phyloP scores from a whole-genome alignment of 306 rosid species.

The Cicer pinnatifidum region DNA sequence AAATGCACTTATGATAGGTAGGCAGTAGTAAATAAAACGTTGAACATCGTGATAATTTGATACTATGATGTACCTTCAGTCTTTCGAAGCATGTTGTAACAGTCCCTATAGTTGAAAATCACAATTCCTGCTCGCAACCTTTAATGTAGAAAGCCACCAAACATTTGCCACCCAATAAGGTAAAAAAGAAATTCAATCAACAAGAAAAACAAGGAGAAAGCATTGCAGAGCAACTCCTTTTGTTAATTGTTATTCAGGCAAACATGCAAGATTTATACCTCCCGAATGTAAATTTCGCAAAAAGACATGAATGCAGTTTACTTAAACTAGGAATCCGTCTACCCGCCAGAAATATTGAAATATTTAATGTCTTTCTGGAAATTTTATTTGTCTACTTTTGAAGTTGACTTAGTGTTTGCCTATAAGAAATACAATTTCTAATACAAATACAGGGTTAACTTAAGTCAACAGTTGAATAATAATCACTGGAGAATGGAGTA shows the following conservation, averaged over 20 bases:
- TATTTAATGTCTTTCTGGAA: neutral
- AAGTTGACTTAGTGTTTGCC: slow-evolving; percentile 20
- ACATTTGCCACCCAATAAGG: slow-evolving; percentile 25
- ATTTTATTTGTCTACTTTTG: neutral
- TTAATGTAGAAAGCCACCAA: slow-evolving; percentile 40
- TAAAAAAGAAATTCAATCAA: slow-evolving; percentile 9
- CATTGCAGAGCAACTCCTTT: slow-evolving; percentile 13
- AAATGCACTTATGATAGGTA: slow-evolving; percentile 12
- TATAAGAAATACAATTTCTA: neutral
- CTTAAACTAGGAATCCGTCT: slow-evolving; percentile 34
- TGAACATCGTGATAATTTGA: slow-evolving; percentile 24
- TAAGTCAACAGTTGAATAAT: slow-evolving; percentile 1
- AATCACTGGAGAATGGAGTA: neutral
- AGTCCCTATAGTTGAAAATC: slow-evolving; percentile 89
- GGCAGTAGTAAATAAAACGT: slow-evolving; percentile 30
- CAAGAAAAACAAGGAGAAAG: slow-evolving; percentile 30
- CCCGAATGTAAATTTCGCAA: slow-evolving; percentile 12
- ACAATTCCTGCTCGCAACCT: slow-evolving; percentile 83
- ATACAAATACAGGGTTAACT: neutral
- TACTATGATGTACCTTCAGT: slow-evolving; percentile 76
- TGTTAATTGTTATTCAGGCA: neutral
- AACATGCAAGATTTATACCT: neutral
- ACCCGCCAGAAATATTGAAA: slow-evolving; percentile 1
- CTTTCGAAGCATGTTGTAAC: slow-evolving; percentile 68
- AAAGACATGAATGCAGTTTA: neutral